Evolutionary conservation across 441 rosid genomes (phyloP).

Genomic region (Isatis lusitanica): DNA sequence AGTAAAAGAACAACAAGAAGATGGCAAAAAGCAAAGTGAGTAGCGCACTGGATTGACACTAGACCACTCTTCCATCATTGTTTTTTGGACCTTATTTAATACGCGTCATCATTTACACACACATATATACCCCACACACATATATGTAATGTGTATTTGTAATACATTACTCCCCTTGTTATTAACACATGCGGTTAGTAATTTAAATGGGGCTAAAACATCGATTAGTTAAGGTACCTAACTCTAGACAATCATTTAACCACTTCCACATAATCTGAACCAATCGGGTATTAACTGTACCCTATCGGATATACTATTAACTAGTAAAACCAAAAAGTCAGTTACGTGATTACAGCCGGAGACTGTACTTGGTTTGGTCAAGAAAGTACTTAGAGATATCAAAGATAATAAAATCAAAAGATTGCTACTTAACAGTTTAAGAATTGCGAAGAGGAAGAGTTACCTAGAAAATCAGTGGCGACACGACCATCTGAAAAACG

Average conservation of each 20-base stretch:
- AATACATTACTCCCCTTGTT: neutral
- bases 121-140: neutral
- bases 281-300: neutral
- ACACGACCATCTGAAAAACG: slow-evolving; percentile 84
- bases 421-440: neutral
- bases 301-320: neutral
- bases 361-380: neutral
- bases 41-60: slow-evolving; percentile 31
- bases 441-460: neutral
- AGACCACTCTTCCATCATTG: slow-evolving; percentile 32
- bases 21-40: slow-evolving; percentile 21
- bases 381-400: too few species aligned
- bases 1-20: slow-evolving; percentile 20
- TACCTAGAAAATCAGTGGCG: slow-evolving; percentile 72
- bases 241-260: slow-evolving; percentile 10
- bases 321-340: neutral
- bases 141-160: neutral
- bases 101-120: neutral
- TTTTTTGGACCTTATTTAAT: slow-evolving; percentile 9
- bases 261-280: neutral
- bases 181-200: neutral
- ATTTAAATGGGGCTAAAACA: neutral
- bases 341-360: neutral
- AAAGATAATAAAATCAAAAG: neutral
- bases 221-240: neutral